Evolutionary conservation across 2,329 filamentous ascomycete species (phyloP).

Genomic region (Ophiosphaerella narmari): DNA sequence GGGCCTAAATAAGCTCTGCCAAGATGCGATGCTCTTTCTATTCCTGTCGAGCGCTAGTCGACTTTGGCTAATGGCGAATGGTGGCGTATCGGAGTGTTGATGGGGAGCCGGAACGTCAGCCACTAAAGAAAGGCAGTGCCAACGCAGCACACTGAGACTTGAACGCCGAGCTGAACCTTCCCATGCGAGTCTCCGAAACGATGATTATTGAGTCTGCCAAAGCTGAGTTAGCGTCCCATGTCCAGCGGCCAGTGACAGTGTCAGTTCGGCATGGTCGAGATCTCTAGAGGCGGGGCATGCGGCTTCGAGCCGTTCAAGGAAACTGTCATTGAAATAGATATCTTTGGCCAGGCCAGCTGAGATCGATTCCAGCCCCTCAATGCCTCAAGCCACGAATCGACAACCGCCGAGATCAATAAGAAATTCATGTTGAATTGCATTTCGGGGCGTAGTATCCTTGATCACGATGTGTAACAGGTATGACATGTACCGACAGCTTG

Average conservation of each 20-base stretch:
- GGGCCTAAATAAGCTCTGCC: constrained; percentile 24
- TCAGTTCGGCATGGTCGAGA: too few species aligned
- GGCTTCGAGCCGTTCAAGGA: background rate
- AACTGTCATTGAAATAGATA: background rate
- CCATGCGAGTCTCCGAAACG: background rate
- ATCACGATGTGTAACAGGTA: too few species aligned
- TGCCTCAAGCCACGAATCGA: too few species aligned
- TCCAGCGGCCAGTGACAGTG: background rate
- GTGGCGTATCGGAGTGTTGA: constrained; percentile 27
- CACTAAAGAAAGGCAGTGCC: constrained; percentile 9
- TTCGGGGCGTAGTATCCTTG: background rate
- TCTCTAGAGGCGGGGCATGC: background rate
- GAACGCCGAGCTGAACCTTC: background rate
- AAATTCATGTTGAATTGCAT: background rate
- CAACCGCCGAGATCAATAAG: too few species aligned
- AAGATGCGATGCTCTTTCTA: constrained; percentile 15
- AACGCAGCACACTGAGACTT: background rate
- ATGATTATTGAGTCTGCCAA: constrained; percentile 1
- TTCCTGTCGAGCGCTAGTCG: constrained; percentile 16
- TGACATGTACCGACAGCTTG: too few species aligned
- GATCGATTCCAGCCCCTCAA: too few species aligned
- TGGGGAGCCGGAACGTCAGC: constrained; percentile 33
- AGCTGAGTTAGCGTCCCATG: background rate
- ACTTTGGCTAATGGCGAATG: constrained; percentile 9
- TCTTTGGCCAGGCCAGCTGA: background rate